Base-by-base conservation (phyloP, 2,329 filamentous ascomycete genomes). In the Aspergillus awamori region DNA sequence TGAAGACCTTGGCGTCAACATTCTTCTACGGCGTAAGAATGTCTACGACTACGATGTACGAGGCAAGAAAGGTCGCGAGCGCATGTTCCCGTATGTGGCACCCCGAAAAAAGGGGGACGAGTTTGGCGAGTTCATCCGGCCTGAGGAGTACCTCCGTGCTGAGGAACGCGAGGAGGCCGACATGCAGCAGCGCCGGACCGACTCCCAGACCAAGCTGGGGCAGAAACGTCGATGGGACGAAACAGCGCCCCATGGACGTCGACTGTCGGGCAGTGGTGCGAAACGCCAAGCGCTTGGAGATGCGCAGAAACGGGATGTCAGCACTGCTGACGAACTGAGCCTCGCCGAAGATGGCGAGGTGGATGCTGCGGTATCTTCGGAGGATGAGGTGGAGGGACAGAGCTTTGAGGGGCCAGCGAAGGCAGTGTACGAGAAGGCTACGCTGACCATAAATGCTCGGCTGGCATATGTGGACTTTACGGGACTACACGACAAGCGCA, bases 141-240 rank as follows among this genome's bases (percentile, higher is more conserved):
- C 94, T 0, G 95, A 98, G 74, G 95, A 99, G 65, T 99, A 94
- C 72, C 84, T 97, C 1, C 87, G 93, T 60, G 94, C 93, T 0
- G 95, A 99, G 73, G 95, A 98, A 77, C 88, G 92, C 60, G 92
- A 96, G 67, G 87, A 89, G 60, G 83, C 86, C 17, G 89, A 91
- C 43, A 86, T 86, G 11, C 86, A 89, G 55, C 80, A 86, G 59
- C 82, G 81, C 38, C 81, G 84, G 36, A 70, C 78, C 15, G 81
- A 81, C 13, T 82, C 83, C 61, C 81, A 89, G 65, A 86, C 86
- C 55, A 86, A 85, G 49, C 84, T 97, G 20, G 95, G 94, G 17
- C 93, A 94, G 80, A 99, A 99, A 79, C 87, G 95, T 63, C 96
- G 92, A 76, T 98, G 94, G 92, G 91, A 94, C 66, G 92, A 96